Evolutionary conservation across 148 eudicot species (phyloP).

Genomic region (Heliosperma pusillum): DNA sequence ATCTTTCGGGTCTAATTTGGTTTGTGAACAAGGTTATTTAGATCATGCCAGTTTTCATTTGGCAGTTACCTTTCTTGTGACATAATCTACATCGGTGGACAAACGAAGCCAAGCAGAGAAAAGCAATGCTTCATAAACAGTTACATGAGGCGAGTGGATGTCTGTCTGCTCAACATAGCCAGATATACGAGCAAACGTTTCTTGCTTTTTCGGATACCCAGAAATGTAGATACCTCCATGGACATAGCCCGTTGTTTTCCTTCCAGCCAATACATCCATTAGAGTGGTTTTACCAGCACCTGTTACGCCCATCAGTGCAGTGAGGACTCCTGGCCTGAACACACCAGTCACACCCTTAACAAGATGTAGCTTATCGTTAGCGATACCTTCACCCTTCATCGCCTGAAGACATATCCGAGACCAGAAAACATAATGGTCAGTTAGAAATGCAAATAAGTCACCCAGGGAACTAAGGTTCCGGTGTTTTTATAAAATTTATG

Average conservation of each 20-base stretch:
- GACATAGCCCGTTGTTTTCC: conserved; percentile 32
- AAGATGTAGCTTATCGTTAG: conserved; percentile 47
- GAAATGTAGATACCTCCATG: conserved; percentile 28
- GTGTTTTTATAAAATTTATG: too few relatives aligned
- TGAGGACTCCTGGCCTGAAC: conserved; percentile 33
- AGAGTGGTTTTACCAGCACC: conserved; percentile 42
- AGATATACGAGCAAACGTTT: conserved; percentile 34
- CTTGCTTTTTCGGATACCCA: conserved; percentile 28
- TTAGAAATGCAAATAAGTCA: too few relatives aligned
- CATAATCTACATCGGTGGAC: background rate
- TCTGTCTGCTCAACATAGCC: conserved; percentile 38
- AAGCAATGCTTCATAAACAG: conserved; percentile 25
- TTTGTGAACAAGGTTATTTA: too few relatives aligned
- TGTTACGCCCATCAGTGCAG: conserved; percentile 34
- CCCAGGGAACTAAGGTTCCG: too few relatives aligned
- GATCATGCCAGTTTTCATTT: background rate
- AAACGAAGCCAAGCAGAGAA: conserved; percentile 31
- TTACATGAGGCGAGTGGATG: conserved; percentile 22
- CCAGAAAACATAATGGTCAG: background rate
- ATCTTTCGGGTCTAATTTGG: too few relatives aligned
- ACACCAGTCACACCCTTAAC: conserved; percentile 38
- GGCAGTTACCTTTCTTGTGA: background rate
- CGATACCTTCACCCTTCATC: conserved; percentile 58
- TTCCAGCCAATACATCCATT: conserved; percentile 34
- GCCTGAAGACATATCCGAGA: conserved; percentile 30